Base-by-base conservation (phyloP, 176 grass and related monocot genomes). In the Pharus latifolius region DNA sequence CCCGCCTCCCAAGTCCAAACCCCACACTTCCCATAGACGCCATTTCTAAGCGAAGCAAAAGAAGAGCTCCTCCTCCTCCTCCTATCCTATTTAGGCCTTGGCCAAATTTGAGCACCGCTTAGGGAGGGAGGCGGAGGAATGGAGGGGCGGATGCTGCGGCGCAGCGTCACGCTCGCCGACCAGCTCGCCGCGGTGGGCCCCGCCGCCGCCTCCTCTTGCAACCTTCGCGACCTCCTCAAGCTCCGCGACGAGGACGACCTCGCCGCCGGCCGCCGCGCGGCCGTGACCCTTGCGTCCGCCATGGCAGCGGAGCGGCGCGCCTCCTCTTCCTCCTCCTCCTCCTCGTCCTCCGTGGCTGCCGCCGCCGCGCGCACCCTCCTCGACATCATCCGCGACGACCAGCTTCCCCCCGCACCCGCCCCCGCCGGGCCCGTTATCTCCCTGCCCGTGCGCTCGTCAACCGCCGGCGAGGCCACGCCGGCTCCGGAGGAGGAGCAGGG, bases 111-210 rank as follows among this genome's bases (percentile, higher is more conserved):
- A n/a, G n/a, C n/a, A n/a, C n/a, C n/a, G n/a, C n/a, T n/a, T n/a
- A n/a, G n/a, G 56, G 15, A 6, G 0, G 26, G 1, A 4, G 41
- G 4, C 14, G 33, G 35, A 9, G 20, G 46, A 46, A 88, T 86
- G 88, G 78, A 87, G 26, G 82, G 88, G 56, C 53, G 75, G 83
- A 83, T 89, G 62, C 47, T 87, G 34, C 83, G 83, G 35, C 88
- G 80, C 49, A 83, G 84, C 78, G 82, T 92, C 3, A 92, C 88
- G 66, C 88, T 96, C 45, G 87, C 92, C 14, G 83, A 96, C 60
- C 88, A 92, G 87, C 86, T 96, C 12, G 78, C 92, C 16, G 79
- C 84, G 6, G 83, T 78, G 31, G 83, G 64, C 0, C 65, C 83
- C 5, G 24, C 57, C 7, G 46, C 19, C 1, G 47, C 75, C 42